Evolutionary conservation across 768 basidiomycete genomes (phyloP), one percentile per base, ranked within the genome.

Genomic region (Boletus reticulatus): DNA sequence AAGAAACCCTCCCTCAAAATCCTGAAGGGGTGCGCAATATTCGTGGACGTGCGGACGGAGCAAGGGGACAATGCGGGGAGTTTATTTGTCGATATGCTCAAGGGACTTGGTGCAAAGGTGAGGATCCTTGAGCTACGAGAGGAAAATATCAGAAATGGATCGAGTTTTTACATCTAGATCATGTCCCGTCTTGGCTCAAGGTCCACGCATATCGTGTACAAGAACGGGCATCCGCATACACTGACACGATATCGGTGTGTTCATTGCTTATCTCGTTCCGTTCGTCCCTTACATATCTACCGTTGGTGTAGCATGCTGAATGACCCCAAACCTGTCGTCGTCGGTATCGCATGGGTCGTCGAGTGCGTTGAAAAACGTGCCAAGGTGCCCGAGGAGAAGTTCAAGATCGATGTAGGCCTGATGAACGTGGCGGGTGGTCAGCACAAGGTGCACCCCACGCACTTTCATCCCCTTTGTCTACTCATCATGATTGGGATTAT

Each of bases 261-360:
- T 34, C 13, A 19, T 46, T 44, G 46, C 31, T 46, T 13, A 8
- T 17, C 29, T 32, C 22, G 7, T 50, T 46, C n/a, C 2, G 16
- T 34, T 24, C 20, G 20, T 22, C 36, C 43, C 36, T 56, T 43
- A 48, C 4, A 19, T 6, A 3, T 4, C n/a, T 29, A 16, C n/a
- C 14, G 8, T 38, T 34, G 39, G 16, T 44, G 12, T 34, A 89
- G 88, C 49, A 66, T 84, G 47, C 73, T 90, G 22, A 75, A 82
- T 43, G 85, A 91, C 39, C 89, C 69, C 65, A 80, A 86, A 64
- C 93, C 93, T 1, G 60, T 74, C 27, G 84, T 92, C 16, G 88
- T 96, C 17, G 89, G 91, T 9, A 90, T 94, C 61, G 87, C 84
- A n/a, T 94, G 93, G 93, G 88, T 95, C 6, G 89, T 94, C 3